These are phyloP conservation scores for Penstemon barbatus DNA, from an alignment of 257 asterid genomes.

Conservation along the genomic window DNA sequence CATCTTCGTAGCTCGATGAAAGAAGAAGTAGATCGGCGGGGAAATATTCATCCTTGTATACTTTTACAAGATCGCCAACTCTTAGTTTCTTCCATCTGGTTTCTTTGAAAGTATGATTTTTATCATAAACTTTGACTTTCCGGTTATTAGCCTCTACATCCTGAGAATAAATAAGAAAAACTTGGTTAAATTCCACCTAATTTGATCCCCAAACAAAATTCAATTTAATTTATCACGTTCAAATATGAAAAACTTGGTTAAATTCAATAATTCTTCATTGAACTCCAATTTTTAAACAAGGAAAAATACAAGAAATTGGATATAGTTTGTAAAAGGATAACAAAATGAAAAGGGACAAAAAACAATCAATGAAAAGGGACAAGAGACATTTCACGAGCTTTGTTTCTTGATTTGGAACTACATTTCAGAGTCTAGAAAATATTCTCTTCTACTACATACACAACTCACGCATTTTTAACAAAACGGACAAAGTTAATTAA, in stretches of 20 bases:
- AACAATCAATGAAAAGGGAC: not conserved
- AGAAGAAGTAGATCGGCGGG: slow-evolving; percentile 88
- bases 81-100: slow-evolving; percentile 77
- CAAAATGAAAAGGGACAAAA: not conserved
- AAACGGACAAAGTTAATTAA: not conserved
- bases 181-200: not conserved
- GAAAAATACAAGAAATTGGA: not conserved
- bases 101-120: slow-evolving; percentile 43
- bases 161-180: slow-evolving; percentile 41
- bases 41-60: slow-evolving; percentile 77
- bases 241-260: not conserved
- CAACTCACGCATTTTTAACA: slow-evolving; percentile 14
- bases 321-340: not conserved
- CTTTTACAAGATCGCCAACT: slow-evolving; percentile 89
- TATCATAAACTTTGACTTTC: slow-evolving; percentile 57
- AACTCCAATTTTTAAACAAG: not conserved
- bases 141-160: slow-evolving; percentile 87
- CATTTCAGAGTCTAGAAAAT: not conserved
- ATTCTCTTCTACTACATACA: not conserved
- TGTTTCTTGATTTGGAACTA: slow-evolving; percentile 1
- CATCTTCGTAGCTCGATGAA: slow-evolving; percentile 88
- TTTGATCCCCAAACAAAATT: too few relatives aligned
- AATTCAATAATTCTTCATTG: not conserved
- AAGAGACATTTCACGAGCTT: not conserved
- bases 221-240: too few relatives aligned